These are phyloP conservation scores for Mycosphaerella sp. DNA, from an alignment of 2,329 filamentous ascomycete genomes.

Conservation along the genomic window DNA sequence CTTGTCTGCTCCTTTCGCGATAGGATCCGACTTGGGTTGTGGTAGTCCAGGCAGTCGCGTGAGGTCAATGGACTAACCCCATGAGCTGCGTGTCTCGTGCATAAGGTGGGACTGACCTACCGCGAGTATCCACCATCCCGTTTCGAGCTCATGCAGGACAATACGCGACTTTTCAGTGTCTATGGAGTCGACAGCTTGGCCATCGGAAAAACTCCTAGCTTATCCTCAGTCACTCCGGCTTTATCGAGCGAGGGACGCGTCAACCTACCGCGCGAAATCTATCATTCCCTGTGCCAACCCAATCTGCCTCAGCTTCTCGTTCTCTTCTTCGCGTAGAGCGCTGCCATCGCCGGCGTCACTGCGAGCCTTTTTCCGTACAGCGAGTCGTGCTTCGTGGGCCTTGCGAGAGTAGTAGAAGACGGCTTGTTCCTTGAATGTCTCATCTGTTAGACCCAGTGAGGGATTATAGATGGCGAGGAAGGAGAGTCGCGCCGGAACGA, in stretches of 20 bases:
- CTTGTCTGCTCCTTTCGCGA: slow-evolving; percentile 23
- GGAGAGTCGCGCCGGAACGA: slow-evolving; percentile 69
- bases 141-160: slow-evolving; percentile 78
- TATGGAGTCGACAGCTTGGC: slow-evolving; percentile 69
- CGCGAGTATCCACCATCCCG: slow-evolving; percentile 91
- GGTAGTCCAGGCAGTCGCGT: slow-evolving; percentile 58
- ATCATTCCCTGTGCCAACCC: slow-evolving; percentile 96
- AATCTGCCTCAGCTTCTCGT: slow-evolving; percentile 85
- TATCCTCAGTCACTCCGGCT: slow-evolving; percentile 25
- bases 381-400: slow-evolving; percentile 26
- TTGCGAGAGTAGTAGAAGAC: slow-evolving; percentile 75
- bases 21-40: slow-evolving; percentile 31
- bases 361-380: slow-evolving; percentile 23
- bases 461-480: slow-evolving; percentile 97
- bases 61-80: slow-evolving; percentile 65
- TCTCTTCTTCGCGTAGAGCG: slow-evolving; percentile 57
- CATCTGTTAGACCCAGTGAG: slow-evolving; percentile 63
- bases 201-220: slow-evolving; percentile 67
- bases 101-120: slow-evolving; percentile 49
- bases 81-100: slow-evolving; percentile 11
- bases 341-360: slow-evolving; percentile 28
- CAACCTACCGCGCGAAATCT: slow-evolving; percentile 64
- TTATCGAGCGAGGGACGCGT: not conserved
- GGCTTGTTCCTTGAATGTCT: slow-evolving; percentile 72
- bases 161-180: slow-evolving; percentile 87